Percentiles rank a stretch among this genome's conserved stretches.
phyloP scores from a whole-genome alignment of 176 grass and related monocot species.

The Eragrostis nindensis region DNA sequence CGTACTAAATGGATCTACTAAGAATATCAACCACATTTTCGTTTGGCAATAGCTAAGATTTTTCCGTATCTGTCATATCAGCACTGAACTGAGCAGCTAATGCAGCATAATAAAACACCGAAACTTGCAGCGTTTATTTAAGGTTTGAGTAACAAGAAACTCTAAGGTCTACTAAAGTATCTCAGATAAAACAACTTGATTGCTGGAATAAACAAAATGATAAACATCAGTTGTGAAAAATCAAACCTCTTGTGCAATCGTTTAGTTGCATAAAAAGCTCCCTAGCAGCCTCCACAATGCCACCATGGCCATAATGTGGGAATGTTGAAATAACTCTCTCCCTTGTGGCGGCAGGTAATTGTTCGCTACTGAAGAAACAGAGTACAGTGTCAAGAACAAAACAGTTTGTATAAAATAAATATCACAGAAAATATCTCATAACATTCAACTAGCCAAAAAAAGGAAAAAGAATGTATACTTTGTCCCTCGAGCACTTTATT shows the following conservation, averaged over 20 bases:
- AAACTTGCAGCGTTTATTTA: conserved; percentile 26
- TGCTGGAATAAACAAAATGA: conserved; percentile 4
- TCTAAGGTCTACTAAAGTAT: conserved; percentile 1
- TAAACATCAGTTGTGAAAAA: conserved; percentile 32
- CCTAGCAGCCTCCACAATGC: conserved; percentile 87
- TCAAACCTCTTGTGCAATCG: conserved; percentile 55
- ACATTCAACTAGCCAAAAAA: conserved; percentile 11
- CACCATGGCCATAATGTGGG: conserved; percentile 95
- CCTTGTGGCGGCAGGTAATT: conserved; percentile 64
- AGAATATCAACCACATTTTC: background rate
- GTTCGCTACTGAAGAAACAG: conserved; percentile 64
- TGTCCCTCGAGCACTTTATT: no score
- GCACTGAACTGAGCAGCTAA: background rate
- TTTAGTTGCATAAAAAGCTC: conserved; percentile 97
- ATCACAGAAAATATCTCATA: conserved; percentile 8
- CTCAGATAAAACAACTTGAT: conserved; percentile 7
- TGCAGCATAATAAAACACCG: conserved; percentile 12
- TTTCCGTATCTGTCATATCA: conserved; percentile 4
- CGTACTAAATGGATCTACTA: background rate
- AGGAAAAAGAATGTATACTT: background rate
- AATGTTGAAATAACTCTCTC: conserved; percentile 79
- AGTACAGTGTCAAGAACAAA: conserved; percentile 20
- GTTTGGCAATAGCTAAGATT: background rate
- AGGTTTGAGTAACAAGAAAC: background rate
- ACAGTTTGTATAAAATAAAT: background rate